Evolutionary conservation across 768 basidiomycete species (phyloP).

Genomic region (Naganishia onofrii): DNA sequence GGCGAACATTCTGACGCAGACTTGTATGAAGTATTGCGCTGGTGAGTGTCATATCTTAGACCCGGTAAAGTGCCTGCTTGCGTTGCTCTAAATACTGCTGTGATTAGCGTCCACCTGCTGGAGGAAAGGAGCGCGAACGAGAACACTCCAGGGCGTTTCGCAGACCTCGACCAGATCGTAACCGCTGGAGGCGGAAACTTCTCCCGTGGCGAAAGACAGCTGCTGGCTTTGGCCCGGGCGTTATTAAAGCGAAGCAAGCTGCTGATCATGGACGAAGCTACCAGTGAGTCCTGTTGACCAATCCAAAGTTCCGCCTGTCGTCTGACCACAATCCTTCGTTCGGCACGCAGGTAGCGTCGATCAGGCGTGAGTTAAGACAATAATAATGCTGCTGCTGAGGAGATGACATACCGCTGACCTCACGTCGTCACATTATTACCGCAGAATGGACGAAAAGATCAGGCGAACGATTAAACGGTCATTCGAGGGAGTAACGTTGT

Average conservation of each 20-base stretch:
- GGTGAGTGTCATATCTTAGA: slow-evolving; percentile 45
- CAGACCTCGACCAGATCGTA: slow-evolving; percentile 9
- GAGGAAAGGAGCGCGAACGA: slow-evolving; percentile 32
- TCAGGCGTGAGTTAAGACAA: neutral
- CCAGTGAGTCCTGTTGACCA: slow-evolving; percentile 18
- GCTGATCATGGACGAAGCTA: slow-evolving; percentile 51
- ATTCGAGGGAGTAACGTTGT: slow-evolving; percentile 44
- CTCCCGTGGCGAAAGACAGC: slow-evolving; percentile 48
- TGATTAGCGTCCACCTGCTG: slow-evolving; percentile 49
- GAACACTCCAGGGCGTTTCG: slow-evolving; percentile 21
- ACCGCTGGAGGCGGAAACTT: slow-evolving; percentile 36
- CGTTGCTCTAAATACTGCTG: too few species aligned
- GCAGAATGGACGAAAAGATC: slow-evolving; percentile 52
- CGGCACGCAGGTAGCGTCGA: slow-evolving; percentile 57
- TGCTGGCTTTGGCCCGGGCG: slow-evolving; percentile 47
- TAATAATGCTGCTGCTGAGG: neutral
- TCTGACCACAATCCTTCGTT: slow-evolving; percentile 37
- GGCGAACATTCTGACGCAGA: slow-evolving; percentile 81
- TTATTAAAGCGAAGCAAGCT: slow-evolving; percentile 47
- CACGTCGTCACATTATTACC: neutral
- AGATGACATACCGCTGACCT: neutral
- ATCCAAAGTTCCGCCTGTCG: neutral
- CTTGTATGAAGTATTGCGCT: slow-evolving; percentile 56
- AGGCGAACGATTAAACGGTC: slow-evolving; percentile 46
- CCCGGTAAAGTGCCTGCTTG: too few species aligned